Conservation (phyloP, 345 rosid species). For the Lepidium africanum region DNA sequence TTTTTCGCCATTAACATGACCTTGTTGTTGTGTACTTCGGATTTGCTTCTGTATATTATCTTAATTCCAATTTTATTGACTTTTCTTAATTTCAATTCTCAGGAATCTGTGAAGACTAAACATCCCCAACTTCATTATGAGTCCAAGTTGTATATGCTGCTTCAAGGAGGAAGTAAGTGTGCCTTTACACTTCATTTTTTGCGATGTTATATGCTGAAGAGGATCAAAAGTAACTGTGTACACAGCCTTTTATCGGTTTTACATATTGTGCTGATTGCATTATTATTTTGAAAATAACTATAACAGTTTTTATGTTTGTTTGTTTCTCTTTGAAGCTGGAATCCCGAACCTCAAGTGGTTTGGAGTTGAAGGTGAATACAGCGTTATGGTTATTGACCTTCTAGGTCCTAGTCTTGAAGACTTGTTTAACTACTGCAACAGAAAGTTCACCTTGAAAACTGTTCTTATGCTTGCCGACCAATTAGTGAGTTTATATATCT, state of each 20-base stretch:
- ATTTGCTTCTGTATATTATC: background rate
- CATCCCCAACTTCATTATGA: slow-evolving; percentile 89
- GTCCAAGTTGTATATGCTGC: slow-evolving; percentile 75
- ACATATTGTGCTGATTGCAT: background rate
- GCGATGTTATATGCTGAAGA: background rate
- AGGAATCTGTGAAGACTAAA: slow-evolving; percentile 84
- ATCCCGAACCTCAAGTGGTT: slow-evolving; percentile 82
- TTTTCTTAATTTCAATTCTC: slow-evolving; percentile 12
- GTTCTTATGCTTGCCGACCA: slow-evolving; percentile 92
- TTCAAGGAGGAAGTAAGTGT: slow-evolving; percentile 81
- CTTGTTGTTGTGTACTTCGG: background rate
- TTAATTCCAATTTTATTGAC: background rate
- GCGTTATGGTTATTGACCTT: slow-evolving; percentile 79
- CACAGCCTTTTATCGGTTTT: background rate
- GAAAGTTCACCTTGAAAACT: slow-evolving; percentile 70
- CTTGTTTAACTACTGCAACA: slow-evolving; percentile 69
- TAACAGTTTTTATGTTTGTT: background rate
- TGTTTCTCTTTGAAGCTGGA: slow-evolving; percentile 42
- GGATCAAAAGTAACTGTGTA: background rate
- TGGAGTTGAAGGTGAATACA: slow-evolving; percentile 76
- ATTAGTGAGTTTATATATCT: slow-evolving; percentile 38
- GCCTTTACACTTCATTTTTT: background rate
- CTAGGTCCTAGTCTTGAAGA: slow-evolving; percentile 91
- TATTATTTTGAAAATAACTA: background rate
- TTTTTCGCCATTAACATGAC: background rate